Percentiles rank a stretch among this genome's conserved stretches.
Conservation (phyloP, 108 stramenopile species). For the Mayamaea pseudoterrestris region DNA sequence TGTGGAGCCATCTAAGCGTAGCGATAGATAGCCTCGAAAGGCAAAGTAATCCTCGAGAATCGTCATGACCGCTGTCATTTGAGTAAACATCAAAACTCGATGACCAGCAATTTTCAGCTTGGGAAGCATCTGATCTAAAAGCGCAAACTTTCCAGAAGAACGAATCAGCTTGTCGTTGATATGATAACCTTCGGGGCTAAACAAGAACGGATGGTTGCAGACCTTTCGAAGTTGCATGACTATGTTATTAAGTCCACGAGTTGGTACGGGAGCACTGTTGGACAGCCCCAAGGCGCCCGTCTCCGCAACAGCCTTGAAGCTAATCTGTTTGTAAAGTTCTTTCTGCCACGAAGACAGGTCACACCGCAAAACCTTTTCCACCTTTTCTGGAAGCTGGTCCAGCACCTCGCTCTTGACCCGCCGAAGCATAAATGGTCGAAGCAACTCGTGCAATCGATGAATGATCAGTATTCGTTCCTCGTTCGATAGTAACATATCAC, state of each 20-base stretch:
- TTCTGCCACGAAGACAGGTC: slow-evolving; percentile 80
- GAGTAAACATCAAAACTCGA: slow-evolving; percentile 90
- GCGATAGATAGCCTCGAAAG: slow-evolving; percentile 51
- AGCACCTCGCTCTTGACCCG: slow-evolving; percentile 79
- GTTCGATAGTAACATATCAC: slow-evolving; percentile 40
- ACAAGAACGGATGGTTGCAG: slow-evolving; percentile 84
- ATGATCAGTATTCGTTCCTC: slow-evolving; percentile 90
- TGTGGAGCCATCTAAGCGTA: slow-evolving; percentile 87
- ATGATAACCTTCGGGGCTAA: slow-evolving; percentile 66
- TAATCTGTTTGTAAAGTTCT: slow-evolving; percentile 79
- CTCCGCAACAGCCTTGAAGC: slow-evolving; percentile 50
- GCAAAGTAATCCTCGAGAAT: slow-evolving; percentile 89
- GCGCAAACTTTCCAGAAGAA: slow-evolving; percentile 82
- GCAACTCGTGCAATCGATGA: slow-evolving; percentile 80
- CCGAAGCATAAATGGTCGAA: slow-evolving; percentile 88
- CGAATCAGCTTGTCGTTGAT: slow-evolving; percentile 71
- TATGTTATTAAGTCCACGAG: slow-evolving; percentile 76
- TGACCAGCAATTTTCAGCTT: slow-evolving; percentile 85
- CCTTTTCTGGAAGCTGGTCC: slow-evolving; percentile 83
- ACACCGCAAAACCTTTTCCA: slow-evolving; percentile 81
- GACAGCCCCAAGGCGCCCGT: slow-evolving; percentile 13
- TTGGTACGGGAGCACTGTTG: slow-evolving; percentile 11
- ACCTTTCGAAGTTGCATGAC: slow-evolving; percentile 91
- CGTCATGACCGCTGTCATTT: slow-evolving; percentile 92
- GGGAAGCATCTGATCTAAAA: slow-evolving; percentile 88